Conservation (phyloP, 768 basidiomycete species). For the Pleurotus eryngii region DNA sequence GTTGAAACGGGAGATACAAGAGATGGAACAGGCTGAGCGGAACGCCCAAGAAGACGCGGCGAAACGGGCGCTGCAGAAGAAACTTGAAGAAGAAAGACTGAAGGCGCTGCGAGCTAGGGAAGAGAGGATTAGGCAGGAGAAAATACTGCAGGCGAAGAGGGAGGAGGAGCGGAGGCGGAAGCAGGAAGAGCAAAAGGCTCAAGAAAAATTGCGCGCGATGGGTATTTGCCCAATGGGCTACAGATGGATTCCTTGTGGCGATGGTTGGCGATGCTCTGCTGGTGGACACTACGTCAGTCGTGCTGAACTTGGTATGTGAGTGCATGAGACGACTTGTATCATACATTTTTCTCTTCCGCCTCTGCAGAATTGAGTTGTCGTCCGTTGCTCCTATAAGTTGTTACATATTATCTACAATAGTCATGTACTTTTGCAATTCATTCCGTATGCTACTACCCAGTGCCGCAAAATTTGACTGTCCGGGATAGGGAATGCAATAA, state of each 20-base stretch:
- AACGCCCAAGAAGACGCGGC: slow-evolving; percentile 22
- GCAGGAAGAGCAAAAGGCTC: slow-evolving; percentile 40
- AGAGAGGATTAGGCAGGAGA: slow-evolving; percentile 2
- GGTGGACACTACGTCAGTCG: slow-evolving; percentile 43
- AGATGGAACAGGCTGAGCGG: slow-evolving; percentile 15
- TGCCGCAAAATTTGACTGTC: too few species aligned
- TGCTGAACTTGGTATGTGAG: slow-evolving; percentile 22
- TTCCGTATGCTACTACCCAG: too few species aligned
- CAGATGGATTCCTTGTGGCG: slow-evolving; percentile 36
- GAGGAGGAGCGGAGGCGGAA: slow-evolving; percentile 27
- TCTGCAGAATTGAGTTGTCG: too few species aligned
- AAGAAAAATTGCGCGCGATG: slow-evolving; percentile 38
- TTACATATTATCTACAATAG: too few species aligned
- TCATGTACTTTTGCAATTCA: too few species aligned
- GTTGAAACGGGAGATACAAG: slow-evolving; percentile 20
- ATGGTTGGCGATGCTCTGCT: slow-evolving; percentile 40
- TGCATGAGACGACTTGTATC: too few species aligned
- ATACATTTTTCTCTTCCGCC: too few species aligned
- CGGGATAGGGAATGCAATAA: too few species aligned
- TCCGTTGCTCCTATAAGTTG: too few species aligned
- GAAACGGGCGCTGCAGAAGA: slow-evolving; percentile 14
- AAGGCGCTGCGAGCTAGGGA: slow-evolving; percentile 19
- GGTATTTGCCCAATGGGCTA: slow-evolving; percentile 49
- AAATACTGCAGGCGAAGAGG: slow-evolving; percentile 15
- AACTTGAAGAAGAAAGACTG: slow-evolving; percentile 24